Evolutionary conservation across 176 grass and related monocot genomes (phyloP).

Genomic region (Echinochloa phyllopogon): DNA sequence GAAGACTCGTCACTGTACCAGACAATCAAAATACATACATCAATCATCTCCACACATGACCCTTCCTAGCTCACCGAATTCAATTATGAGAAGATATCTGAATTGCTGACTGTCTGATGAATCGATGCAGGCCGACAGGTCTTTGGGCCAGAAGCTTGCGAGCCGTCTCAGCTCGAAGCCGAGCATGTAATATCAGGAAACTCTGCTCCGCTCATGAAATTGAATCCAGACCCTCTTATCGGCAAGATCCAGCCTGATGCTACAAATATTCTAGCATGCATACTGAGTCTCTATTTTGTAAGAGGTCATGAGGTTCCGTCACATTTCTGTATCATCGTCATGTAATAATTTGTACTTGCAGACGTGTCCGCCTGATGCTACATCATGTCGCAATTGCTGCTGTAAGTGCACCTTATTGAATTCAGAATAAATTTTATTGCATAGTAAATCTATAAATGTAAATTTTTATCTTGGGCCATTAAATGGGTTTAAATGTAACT

Average conservation of each 20-base stretch:
- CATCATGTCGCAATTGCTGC: conserved; percentile 4
- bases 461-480: neutral
- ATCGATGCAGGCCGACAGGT: conserved; percentile 75
- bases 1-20: neutral
- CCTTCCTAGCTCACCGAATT: neutral
- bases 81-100: neutral
- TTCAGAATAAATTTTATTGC: neutral
- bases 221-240: conserved; percentile 16
- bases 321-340: conserved; percentile 14
- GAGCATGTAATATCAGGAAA: conserved; percentile 61
- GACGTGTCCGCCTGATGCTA: neutral
- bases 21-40: neutral
- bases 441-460: neutral
- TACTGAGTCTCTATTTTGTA: conserved; percentile 43
- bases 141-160: conserved; percentile 86
- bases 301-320: conserved; percentile 35
- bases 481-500: neutral
- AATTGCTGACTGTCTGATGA: conserved; percentile 5
- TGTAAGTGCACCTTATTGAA: neutral
- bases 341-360: conserved; percentile 36
- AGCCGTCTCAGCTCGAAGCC: conserved; percentile 79
- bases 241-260: conserved; percentile 7
- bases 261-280: conserved; percentile 30
- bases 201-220: conserved; percentile 12
- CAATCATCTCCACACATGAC: no score